Base-by-base conservation (phyloP, 2,329 filamentous ascomycete genomes). In the Macrophomina phaseolina region DNA sequence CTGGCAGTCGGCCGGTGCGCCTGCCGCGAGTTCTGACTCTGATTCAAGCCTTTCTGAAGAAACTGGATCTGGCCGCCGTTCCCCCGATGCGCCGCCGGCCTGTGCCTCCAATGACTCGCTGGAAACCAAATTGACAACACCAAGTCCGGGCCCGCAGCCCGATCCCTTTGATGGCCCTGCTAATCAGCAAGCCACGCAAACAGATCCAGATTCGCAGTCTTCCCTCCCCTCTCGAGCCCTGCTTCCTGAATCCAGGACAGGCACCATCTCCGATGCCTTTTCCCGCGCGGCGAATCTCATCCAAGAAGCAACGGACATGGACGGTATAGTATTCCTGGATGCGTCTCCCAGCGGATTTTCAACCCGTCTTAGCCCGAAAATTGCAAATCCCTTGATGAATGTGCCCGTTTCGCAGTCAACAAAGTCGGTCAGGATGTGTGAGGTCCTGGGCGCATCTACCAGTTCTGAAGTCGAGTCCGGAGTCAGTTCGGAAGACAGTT, bases 261-360 rank as follows among this genome's bases (percentile, higher is more conserved):
- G 53, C 2, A 40, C 36, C 12, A 23, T 58, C 7, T 36, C 53
- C 11, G 53, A 42, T 11, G 38, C 53, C 12, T 79, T 79, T 51
- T 73, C 70, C 28, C 68, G 77, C 38, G 78, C 78, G 7, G 75
- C 76, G 5, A 76, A 74, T 51, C 78, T 79, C 73, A 78, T 80
- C 9, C 72, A 76, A 0, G 76, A 78, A 46, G 73, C 76, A 0
- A 77, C 75, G 6, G 77, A 79, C 65, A 73, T 76, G 6, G 77
- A 79, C 51, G 78, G 78, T 12, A 75, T 73, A 2, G 72, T 75
- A 5, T 79, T 80, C 67, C 77, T 79, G 42, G 77, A 80, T 51
- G 77, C 76, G 8, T 58, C 53, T 2, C 53, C 53, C 11, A 58
- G 38, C 23, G 53, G 53, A 5, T 58, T 58, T n/a, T 34, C 36